These are phyloP conservation scores for Mallotus repandus DNA, from an alignment of 441 rosid genomes.

Conservation along the genomic window DNA sequence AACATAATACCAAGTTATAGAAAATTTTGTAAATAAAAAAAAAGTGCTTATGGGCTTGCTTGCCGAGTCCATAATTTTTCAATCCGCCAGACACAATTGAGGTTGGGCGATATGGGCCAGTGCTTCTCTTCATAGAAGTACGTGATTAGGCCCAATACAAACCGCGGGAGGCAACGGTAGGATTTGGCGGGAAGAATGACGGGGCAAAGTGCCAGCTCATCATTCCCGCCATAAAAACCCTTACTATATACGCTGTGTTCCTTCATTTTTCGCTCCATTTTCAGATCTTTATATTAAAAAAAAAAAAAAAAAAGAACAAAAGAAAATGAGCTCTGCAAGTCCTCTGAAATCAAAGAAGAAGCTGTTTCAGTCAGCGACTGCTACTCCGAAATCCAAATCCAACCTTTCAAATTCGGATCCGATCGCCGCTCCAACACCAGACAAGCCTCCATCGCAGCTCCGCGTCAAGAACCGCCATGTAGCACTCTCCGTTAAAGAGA, in stretches of 20 bases:
- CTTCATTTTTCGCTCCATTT: not conserved
- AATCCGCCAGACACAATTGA: too few relatives aligned
- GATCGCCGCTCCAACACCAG: conserved; percentile 58
- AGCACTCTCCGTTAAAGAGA: conserved; percentile 62
- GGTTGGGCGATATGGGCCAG: not conserved
- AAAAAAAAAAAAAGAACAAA: conserved; percentile 6
- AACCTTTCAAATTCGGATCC: conserved; percentile 9
- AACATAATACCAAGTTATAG: too few relatives aligned
- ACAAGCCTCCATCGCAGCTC: conserved; percentile 43
- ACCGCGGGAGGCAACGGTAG: conserved; percentile 66
- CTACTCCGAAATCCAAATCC: conserved; percentile 32
- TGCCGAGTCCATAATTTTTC: too few relatives aligned
- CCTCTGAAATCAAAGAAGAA: conserved; percentile 48
- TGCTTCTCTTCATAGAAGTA: not conserved
- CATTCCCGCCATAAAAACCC: conserved; percentile 49
- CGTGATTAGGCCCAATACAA: not conserved
- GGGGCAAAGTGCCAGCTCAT: conserved; percentile 44
- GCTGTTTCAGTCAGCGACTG: conserved; percentile 11
- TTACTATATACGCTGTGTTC: not conserved
- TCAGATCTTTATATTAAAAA: too few relatives aligned
- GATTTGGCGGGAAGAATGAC: conserved; percentile 45
- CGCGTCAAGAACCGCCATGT: conserved; percentile 57
- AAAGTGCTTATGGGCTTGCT: too few relatives aligned
- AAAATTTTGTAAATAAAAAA: too few relatives aligned
- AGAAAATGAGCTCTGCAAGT: conserved; percentile 36